phyloP scores from a whole-genome alignment of 768 basidiomycete genomes.

The Saitozyma podzolica region DNA sequence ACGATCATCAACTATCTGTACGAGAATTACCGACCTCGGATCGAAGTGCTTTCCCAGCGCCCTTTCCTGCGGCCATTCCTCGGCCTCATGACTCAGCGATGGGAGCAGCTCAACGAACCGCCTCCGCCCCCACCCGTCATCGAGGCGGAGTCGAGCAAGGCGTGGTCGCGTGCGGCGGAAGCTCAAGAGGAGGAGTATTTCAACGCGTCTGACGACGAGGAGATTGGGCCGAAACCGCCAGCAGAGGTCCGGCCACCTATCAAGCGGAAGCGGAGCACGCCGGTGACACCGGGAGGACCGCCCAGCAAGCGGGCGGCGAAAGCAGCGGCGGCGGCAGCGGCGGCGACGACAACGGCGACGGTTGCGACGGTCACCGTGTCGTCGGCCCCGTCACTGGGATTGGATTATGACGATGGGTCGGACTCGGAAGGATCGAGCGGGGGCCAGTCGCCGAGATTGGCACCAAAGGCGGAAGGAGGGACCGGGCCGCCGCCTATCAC shows the following conservation, averaged over 20 bases:
- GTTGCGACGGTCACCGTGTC: neutral
- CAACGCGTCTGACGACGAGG: slow-evolving; percentile 77
- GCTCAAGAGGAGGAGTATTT: slow-evolving; percentile 91
- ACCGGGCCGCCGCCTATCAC: slow-evolving; percentile 32
- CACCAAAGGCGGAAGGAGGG: slow-evolving; percentile 10
- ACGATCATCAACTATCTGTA: slow-evolving; percentile 80
- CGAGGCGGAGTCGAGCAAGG: slow-evolving; percentile 29
- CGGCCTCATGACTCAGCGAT: slow-evolving; percentile 51
- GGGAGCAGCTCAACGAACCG: slow-evolving; percentile 86
- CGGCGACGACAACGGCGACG: neutral
- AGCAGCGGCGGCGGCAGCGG: neutral
- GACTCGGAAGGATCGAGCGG: slow-evolving; percentile 45
- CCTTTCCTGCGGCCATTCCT: slow-evolving; percentile 63
- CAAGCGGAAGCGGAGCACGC: no score
- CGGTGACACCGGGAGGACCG: no score
- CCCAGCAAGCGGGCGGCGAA: no score
- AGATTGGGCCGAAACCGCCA: slow-evolving; percentile 29
- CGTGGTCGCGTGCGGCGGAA: slow-evolving; percentile 58
- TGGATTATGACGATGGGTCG: slow-evolving; percentile 50
- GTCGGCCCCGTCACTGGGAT: slow-evolving; percentile 25
- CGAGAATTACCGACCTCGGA: slow-evolving; percentile 67
- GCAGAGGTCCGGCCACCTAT: neutral
- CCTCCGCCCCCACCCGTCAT: slow-evolving; percentile 37
- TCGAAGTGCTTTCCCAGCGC: slow-evolving; percentile 66
- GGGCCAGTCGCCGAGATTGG: neutral